Conservation (phyloP, 2,329 filamentous ascomycete species). For the Sphaerostilbella broomeana region DNA sequence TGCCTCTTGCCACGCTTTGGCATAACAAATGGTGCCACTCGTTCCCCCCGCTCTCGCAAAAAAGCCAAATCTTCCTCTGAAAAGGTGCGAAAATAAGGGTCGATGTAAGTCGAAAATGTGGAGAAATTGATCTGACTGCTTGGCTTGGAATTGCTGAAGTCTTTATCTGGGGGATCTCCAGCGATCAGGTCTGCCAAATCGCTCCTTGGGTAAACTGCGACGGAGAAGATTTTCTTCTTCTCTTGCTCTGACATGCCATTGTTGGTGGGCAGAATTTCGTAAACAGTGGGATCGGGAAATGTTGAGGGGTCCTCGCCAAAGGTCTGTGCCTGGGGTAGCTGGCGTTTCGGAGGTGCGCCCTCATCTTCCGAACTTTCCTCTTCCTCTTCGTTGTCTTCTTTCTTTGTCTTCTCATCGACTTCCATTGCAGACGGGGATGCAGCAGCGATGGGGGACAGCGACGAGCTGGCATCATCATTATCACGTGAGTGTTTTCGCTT, state of each 20-base stretch:
- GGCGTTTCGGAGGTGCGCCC: slow-evolving; percentile 53
- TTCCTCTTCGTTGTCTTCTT: slow-evolving; percentile 36
- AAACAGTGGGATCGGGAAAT: slow-evolving; percentile 88
- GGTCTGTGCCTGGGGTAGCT: slow-evolving; percentile 71
- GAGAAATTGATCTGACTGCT: slow-evolving; percentile 89
- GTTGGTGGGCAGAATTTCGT: slow-evolving; percentile 75
- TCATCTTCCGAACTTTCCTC: slow-evolving; percentile 53
- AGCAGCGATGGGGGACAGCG: slow-evolving; percentile 49
- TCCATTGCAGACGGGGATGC: slow-evolving; percentile 52
- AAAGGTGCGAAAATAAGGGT: slow-evolving; percentile 83
- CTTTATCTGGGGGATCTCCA: slow-evolving; percentile 83
- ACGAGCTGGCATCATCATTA: slow-evolving; percentile 52
- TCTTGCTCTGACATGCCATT: slow-evolving; percentile 78
- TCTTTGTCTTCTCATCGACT: slow-evolving; percentile 47
- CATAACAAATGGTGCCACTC: slow-evolving; percentile 75
- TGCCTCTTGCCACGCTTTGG: slow-evolving; percentile 77
- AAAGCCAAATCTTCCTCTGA: slow-evolving; percentile 93
- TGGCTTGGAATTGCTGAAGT: slow-evolving; percentile 92
- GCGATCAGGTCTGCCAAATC: slow-evolving; percentile 81
- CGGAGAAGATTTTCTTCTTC: slow-evolving; percentile 80
- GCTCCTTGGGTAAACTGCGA: slow-evolving; percentile 72
- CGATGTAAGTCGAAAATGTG: slow-evolving; percentile 87
- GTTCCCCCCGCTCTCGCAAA: slow-evolving; percentile 81
- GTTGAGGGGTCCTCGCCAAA: slow-evolving; percentile 89
- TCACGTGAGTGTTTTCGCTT: slow-evolving; percentile 48